A percentile compares a stretch with the other conserved stretches of the same genome.
Evolutionary conservation across 108 stramenopile genomes (phyloP).

Genomic region (Nannochloropsis salina): DNA sequence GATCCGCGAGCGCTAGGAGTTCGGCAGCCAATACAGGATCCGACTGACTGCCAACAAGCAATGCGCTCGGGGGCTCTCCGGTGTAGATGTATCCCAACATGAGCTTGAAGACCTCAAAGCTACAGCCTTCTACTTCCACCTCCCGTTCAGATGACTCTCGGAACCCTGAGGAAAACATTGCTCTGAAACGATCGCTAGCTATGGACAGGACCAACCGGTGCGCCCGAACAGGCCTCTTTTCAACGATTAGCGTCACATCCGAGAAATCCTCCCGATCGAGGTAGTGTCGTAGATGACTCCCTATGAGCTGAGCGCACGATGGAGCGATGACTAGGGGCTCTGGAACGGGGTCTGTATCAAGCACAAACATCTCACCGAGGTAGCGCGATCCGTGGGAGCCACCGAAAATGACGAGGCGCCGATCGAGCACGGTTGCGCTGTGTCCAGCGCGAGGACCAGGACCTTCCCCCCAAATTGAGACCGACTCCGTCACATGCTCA

Average conservation of each 20-base stretch:
- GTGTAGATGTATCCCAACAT: conserved; percentile 89
- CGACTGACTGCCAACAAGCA: conserved; percentile 49
- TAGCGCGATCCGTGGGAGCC: conserved; percentile 56
- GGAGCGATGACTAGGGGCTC: conserved; percentile 61
- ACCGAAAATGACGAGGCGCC: conserved; percentile 47
- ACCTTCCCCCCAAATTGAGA: conserved; percentile 58
- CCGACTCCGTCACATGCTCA: conserved; percentile 59
- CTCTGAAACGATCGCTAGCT: conserved; percentile 76
- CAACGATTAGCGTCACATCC: conserved; percentile 82
- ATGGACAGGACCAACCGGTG: conserved; percentile 77
- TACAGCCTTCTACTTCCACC: conserved; percentile 72
- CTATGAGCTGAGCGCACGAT: conserved; percentile 60
- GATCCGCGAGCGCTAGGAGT: conserved; percentile 77
- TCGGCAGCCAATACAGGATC: conserved; percentile 52
- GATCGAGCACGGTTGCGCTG: conserved; percentile 79
- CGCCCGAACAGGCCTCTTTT: conserved; percentile 69
- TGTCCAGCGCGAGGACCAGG: conserved; percentile 83
- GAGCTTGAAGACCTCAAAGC: conserved; percentile 67
- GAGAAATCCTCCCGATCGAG: conserved; percentile 77
- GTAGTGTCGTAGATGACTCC: conserved; percentile 64
- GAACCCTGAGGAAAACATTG: conserved; percentile 82
- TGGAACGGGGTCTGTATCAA: conserved; percentile 80
- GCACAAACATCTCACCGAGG: conserved; percentile 72
- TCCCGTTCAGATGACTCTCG: conserved; percentile 60
- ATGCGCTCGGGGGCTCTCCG: conserved; percentile 56